These are phyloP conservation scores for Lathyrus aphaca DNA, from an alignment of 306 rosid species.

Conservation along the genomic window DNA sequence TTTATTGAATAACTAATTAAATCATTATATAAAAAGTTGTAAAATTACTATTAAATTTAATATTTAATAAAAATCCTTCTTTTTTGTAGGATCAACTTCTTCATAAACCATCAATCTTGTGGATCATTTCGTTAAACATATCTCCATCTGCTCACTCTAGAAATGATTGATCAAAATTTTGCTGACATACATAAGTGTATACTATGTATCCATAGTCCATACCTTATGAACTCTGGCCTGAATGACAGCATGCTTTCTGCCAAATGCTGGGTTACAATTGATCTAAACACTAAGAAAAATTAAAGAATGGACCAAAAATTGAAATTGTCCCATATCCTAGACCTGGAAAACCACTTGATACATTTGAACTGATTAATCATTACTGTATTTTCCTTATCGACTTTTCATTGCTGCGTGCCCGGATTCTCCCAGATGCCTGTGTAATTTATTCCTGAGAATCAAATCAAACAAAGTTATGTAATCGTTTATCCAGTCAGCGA, in stretches of 20 bases:
- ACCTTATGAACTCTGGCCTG: conserved; percentile 14
- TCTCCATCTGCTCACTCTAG: not conserved
- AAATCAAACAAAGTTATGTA: conserved; percentile 32
- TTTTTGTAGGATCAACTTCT: too few species aligned
- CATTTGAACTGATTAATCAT: conserved; percentile 9
- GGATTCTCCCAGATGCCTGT: conserved; percentile 76
- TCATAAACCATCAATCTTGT: not conserved
- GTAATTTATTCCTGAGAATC: conserved; percentile 71
- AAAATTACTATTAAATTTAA: too few species aligned
- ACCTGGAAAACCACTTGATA: not conserved
- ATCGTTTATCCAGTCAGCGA: not conserved
- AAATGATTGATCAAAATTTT: conserved; percentile 19
- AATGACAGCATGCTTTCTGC: conserved; percentile 28
- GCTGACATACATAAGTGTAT: not conserved
- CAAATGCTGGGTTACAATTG: conserved; percentile 21
- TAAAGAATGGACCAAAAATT: conserved; percentile 48
- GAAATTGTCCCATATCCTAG: conserved; percentile 5
- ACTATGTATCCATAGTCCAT: not conserved
- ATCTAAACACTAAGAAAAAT: conserved; percentile 27
- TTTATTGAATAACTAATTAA: too few species aligned
- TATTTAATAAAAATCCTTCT: too few species aligned
- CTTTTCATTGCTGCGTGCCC: conserved; percentile 76
- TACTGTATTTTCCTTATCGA: conserved; percentile 43
- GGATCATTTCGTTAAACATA: not conserved
- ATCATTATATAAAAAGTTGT: too few species aligned